Evolutionary conservation across 2,329 filamentous ascomycete species (phyloP).

Genomic region (Sordariomycetes sp.): DNA sequence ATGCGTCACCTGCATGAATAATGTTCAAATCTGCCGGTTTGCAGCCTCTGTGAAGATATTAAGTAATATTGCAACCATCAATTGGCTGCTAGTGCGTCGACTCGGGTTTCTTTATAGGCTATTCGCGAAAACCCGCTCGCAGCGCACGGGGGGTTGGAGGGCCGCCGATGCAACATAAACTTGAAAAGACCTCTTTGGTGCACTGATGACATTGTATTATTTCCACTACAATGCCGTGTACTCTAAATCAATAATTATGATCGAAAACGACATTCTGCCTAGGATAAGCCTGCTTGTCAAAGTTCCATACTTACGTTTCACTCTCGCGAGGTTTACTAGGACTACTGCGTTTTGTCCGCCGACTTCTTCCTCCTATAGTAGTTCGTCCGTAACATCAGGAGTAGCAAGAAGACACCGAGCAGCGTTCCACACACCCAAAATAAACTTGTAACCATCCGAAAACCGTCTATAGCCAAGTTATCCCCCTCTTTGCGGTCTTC

Average conservation of each 20-base stretch:
- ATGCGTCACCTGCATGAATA: constrained; percentile 2
- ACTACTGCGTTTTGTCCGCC: too few species aligned
- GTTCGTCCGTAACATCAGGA: too few species aligned
- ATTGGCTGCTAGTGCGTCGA: not conserved
- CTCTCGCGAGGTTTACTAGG: too few species aligned
- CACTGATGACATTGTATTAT: not conserved
- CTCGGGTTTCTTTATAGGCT: not conserved
- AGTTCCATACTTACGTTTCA: not conserved
- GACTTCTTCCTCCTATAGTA: too few species aligned
- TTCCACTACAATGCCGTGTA: not conserved
- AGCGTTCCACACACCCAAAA: too few species aligned
- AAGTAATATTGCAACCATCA: not conserved
- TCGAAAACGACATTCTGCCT: not conserved
- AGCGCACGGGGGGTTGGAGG: not conserved
- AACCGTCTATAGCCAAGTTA: too few species aligned
- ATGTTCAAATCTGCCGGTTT: constrained; percentile 3
- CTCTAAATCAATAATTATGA: not conserved
- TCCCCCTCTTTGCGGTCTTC: too few species aligned
- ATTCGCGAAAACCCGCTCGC: not conserved
- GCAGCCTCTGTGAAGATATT: not conserved
- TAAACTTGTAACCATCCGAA: too few species aligned
- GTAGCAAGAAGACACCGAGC: too few species aligned
- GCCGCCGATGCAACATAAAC: not conserved
- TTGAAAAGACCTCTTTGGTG: not conserved
- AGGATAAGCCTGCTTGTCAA: not conserved